Conservation (phyloP, 768 basidiomycete species). For the Boletales sp. region DNA sequence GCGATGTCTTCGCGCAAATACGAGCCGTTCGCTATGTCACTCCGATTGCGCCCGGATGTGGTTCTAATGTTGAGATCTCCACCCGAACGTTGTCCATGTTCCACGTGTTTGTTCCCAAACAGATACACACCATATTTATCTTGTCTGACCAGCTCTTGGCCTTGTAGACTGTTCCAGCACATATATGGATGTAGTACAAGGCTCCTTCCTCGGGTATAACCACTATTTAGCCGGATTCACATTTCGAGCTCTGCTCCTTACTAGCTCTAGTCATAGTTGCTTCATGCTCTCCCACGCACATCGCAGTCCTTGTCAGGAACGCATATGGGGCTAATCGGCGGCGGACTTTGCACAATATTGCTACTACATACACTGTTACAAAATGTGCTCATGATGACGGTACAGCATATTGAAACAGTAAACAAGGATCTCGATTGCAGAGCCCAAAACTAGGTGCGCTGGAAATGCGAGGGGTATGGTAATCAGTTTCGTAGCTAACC, state of each 20-base stretch:
- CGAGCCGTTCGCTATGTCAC: too few relatives aligned
- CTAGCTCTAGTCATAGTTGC: neutral
- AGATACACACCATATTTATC: too few relatives aligned
- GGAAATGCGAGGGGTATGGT: neutral
- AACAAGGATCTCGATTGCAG: constrained; percentile 6
- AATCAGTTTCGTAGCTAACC: constrained; percentile 3
- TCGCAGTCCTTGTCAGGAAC: neutral
- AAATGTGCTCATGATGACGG: neutral
- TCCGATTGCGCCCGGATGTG: too few relatives aligned
- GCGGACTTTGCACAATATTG: constrained; percentile 12
- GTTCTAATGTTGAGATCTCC: too few relatives aligned
- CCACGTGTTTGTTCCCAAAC: too few relatives aligned
- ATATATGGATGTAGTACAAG: neutral
- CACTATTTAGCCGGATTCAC: neutral
- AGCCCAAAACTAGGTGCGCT: constrained; percentile 5
- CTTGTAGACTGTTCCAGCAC: neutral
- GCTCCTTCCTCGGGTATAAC: neutral
- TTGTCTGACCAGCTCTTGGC: too few relatives aligned
- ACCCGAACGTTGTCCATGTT: too few relatives aligned
- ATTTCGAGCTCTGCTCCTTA: neutral
- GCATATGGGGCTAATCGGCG: constrained; percentile 7
- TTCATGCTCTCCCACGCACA: neutral
- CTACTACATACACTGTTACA: neutral
- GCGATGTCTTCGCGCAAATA: too few relatives aligned
- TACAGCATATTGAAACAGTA: constrained; percentile 7